A percentile compares a stretch with the other conserved stretches of the same genome.
Conservation (phyloP, 768 basidiomycete genomes). For the Clitopilus passeckerianus region DNA sequence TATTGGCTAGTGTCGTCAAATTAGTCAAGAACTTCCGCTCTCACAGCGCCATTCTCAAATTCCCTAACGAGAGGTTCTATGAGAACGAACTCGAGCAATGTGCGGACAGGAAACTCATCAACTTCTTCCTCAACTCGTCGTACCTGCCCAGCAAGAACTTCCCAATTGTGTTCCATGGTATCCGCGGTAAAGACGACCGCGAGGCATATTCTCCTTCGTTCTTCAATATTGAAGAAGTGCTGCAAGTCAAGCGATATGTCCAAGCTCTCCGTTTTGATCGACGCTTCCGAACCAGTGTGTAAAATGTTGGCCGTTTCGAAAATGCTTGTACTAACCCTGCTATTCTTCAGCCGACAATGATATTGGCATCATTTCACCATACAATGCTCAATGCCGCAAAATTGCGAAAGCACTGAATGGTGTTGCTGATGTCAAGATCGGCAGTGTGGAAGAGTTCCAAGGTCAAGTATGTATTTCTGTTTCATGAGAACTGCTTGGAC, state of each 20-base stretch:
- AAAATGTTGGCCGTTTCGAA: no score
- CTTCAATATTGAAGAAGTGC: slow-evolving; percentile 60
- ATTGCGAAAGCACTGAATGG: slow-evolving; percentile 33
- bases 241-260: slow-evolving; percentile 49
- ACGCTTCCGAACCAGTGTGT: slow-evolving; percentile 37
- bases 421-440: slow-evolving; percentile 43
- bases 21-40: slow-evolving; percentile 64
- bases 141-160: slow-evolving; percentile 42
- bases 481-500: no score
- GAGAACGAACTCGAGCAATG: slow-evolving; percentile 42
- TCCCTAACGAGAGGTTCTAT: slow-evolving; percentile 61
- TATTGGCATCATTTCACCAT: slow-evolving; percentile 70
- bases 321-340: neutral
- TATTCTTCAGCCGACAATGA: slow-evolving; percentile 32
- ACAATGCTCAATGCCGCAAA: slow-evolving; percentile 57
- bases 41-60: slow-evolving; percentile 53
- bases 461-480: slow-evolving; percentile 40
- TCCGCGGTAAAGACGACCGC: slow-evolving; percentile 58
- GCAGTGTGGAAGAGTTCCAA: slow-evolving; percentile 67
- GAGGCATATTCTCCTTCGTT: slow-evolving; percentile 67
- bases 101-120: slow-evolving; percentile 35
- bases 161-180: slow-evolving; percentile 59
- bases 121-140: slow-evolving; percentile 30
- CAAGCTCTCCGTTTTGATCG: slow-evolving; percentile 28
- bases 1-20: slow-evolving; percentile 47